Conservation (phyloP, 768 basidiomycete genomes). For the Strobilomyces echinocephalus region DNA sequence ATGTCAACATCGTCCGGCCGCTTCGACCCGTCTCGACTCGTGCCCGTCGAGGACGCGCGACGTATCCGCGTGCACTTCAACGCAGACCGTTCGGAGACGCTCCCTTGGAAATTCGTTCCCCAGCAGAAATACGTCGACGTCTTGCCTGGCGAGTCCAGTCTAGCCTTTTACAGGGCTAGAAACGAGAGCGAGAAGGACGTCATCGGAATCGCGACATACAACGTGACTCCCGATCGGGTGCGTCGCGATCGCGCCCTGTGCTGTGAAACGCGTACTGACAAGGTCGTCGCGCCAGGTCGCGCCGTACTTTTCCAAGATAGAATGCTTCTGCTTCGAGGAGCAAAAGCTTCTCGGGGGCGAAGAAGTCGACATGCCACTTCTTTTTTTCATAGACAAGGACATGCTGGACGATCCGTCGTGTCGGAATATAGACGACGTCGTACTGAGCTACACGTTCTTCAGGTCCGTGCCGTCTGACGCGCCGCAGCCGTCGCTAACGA, state of each 20-base stretch:
- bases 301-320: slow-evolving; percentile 98
- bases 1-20: slow-evolving; percentile 57
- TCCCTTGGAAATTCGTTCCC: slow-evolving; percentile 92
- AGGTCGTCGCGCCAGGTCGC: slow-evolving; percentile 58
- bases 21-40: slow-evolving; percentile 80
- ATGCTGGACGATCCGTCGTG: slow-evolving; percentile 90
- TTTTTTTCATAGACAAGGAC: slow-evolving; percentile 99
- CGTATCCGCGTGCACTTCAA: slow-evolving; percentile 96
- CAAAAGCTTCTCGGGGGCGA: slow-evolving; percentile 92
- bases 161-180: slow-evolving; percentile 94
- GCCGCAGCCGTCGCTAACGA: not conserved
- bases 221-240: slow-evolving; percentile 96
- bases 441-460: slow-evolving; percentile 98
- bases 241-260: slow-evolving; percentile 22
- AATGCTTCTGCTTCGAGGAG: slow-evolving; percentile 99
- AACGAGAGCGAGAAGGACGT: slow-evolving; percentile 83
- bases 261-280: not conserved
- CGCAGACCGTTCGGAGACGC: slow-evolving; percentile 80
- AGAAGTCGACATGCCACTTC: slow-evolving; percentile 95
- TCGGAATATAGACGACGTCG: slow-evolving; percentile 82
- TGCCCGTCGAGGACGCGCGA: slow-evolving; percentile 60
- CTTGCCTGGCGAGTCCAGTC: slow-evolving; percentile 89
- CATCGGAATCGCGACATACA: slow-evolving; percentile 98
- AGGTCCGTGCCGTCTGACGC: slow-evolving; percentile 27
- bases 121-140: slow-evolving; percentile 88